Conservation (phyloP, 768 basidiomycete genomes). For the Calocybe cyanea region DNA sequence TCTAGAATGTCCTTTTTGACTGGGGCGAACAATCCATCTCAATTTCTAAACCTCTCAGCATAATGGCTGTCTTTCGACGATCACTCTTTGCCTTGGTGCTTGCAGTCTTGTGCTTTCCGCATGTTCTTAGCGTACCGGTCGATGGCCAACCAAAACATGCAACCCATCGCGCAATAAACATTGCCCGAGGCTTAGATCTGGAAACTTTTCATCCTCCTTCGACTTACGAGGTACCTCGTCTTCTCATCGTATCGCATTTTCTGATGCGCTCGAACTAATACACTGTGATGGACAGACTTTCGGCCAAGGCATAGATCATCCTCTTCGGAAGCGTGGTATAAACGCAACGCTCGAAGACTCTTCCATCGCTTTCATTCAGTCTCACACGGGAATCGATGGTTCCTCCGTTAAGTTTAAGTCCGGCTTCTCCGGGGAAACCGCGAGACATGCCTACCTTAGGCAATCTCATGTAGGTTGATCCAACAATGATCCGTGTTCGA, state of each 20-base stretch:
- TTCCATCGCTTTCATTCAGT: slow-evolving; percentile 14
- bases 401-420: slow-evolving; percentile 16
- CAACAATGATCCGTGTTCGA: not conserved
- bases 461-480: slow-evolving; percentile 23
- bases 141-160: slow-evolving; percentile 1
- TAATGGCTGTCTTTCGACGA: slow-evolving; percentile 3
- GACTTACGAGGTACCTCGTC: slow-evolving; percentile 10
- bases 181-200: slow-evolving; percentile 10
- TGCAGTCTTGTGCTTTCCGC: not conserved
- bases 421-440: slow-evolving; percentile 19
- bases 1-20: not conserved
- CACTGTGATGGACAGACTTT: slow-evolving; percentile 8
- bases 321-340: slow-evolving; percentile 11
- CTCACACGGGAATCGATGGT: slow-evolving; percentile 14
- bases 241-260: not conserved
- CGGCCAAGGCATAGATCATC: slow-evolving; percentile 12
- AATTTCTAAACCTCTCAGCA: too few species aligned
- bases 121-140: slow-evolving; percentile 1
- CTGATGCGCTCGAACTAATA: not conserved
- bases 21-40: not conserved
- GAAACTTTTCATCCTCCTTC: slow-evolving; percentile 15
- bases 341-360: slow-evolving; percentile 11
- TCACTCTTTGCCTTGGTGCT: slow-evolving; percentile 3
- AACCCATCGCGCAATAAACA: slow-evolving; percentile 11
- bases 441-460: slow-evolving; percentile 25